Base-by-base conservation (phyloP, 2,329 filamentous ascomycete genomes). In the Furcasterigmium furcatum region DNA sequence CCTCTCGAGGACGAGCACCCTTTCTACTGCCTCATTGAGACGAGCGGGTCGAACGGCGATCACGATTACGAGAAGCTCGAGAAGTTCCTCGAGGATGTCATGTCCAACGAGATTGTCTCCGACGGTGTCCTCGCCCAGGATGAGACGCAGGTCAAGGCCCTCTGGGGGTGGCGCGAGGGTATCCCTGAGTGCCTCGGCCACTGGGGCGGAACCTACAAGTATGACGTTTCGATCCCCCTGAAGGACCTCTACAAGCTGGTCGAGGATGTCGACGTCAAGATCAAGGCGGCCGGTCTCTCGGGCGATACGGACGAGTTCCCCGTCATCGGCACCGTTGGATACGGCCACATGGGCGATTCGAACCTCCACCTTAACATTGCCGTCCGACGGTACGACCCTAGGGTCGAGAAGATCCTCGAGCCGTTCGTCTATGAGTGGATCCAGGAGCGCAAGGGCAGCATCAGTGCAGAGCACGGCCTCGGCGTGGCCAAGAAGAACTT, bases 401-500 rank as follows among this genome's bases (percentile, higher is more conserved):
- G 81, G 46, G 89, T 99, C 21, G 94, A 99, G 71, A 81, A 88
- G 66, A 75, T 81, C 21, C 77, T 99, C 32, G 94, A 99, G 72
- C 94, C 95, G 1, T 99, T 87, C 70, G 89, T 99, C 20, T 99
- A 96, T 62, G 91, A 99, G 71, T 99, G 94, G 94, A 92, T 97
- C 54, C 77, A 85, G 58, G 82, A 89, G 72, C 80, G 88, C 39
- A 85, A 86, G 52, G 94, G 94, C 50, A 96, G 91, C 66, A 96
- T 99, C 68, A 96, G 91, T 61, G 94, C 94, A 41, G 94, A 99
- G 71, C 94, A 99, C 64, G 94, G 94, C 4, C 71, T 99, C 34
- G 94, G 94, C 14, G 71, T 99, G 52, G 90, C 91, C 41, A 99
- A 99, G 84, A 96, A 95, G 75, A 87, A 90, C 48, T 99, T 85